Base-by-base conservation (phyloP, 140 eudicot genomes). In the Oenanthe javanica region DNA sequence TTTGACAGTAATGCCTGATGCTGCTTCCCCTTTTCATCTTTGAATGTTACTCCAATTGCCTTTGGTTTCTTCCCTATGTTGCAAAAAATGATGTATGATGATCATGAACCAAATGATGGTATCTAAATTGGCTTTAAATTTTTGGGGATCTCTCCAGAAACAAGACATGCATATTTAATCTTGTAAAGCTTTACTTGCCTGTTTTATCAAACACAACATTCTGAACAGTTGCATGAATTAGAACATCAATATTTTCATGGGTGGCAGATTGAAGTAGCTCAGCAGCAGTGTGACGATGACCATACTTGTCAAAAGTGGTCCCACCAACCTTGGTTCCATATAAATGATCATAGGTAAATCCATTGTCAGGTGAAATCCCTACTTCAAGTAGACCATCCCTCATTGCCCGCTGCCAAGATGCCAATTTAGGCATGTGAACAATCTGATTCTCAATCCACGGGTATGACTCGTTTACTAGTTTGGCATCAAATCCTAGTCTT, bases 281-380 rank as follows among this genome's bases (percentile, higher is more conserved):
- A 2, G 97, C 97, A 14, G 97, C 94, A 4, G 97, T 86, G 87
- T 90, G 93, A 77, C 99, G 97, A 25, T 91, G 92, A 7, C 93
- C 99, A 40, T 64, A 82, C 54, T 82, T 85, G 54, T 95, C 97
- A 64, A 95, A 95, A 57, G 88, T 92, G 18, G 93, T 95, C 14
- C 99, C 99, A 3, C 97, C 97, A n/a, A 95, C 84, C 73, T 95
- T 95, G 77, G 99, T 95, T 63, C 99, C 99, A 64, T 90, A 89
- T 75, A 92, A 31, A 75, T 95, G 99, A 80, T 95, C 97, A 77
- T 87, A 95, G 15, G 99, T 90, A 86, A 88, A 95, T 12, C 99
- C 99, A 72, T 92, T 95, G 88, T 84, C 82, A 9, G 99, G 97
- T 3, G 97, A 82, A 77, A 95, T 76, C 48, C 97, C 99, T 31